Base-by-base conservation (phyloP, 1,284 basidiomycete species). In the Boletus sp. region DNA sequence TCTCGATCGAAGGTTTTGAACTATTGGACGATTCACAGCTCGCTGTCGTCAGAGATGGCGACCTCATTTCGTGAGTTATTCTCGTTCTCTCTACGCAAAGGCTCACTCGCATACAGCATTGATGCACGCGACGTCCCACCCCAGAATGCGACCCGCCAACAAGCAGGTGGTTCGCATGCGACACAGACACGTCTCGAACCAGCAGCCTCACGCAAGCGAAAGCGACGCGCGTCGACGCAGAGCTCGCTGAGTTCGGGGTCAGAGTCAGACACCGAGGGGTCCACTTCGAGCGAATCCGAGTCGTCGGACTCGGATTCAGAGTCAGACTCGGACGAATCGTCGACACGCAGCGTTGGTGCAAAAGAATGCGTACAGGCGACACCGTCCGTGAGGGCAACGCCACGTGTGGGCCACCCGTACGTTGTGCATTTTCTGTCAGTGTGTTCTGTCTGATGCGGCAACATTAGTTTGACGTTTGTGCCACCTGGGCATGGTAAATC, bases 401-500 rank as follows among this genome's bases (percentile, higher is more conserved):
- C 37, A 47, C 23, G 43, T 23, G 14, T 25, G 14, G 43, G 14
- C 23, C 30, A 25, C 1, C 23, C 40, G 66, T 72, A 56, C n/a
- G 68, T 63, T 35, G 11, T n/a, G 7, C 33, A 44, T 44, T 43
- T 8, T 51, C 27, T 2, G 28, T n/a, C 19, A 2, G 35, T 19
- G 25, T 9, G 30, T 25, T 19, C 7, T 1, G 28, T 37, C 40
- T 14, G n/a, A 54, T 13, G 37, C 11, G 13, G 27, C 9, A 5
- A 3, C 1, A 23, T 19, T 59, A 64, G 62, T 9, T 1, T 66
- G 28, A 56, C 68, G 0, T 62, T 67, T 53, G 80, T 88, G 21
- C 86, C 88, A 1, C 88, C 88, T 0, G 87, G 88, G 1, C 72
- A 80, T 40, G 90, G 90, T 9, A 91, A 88, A 71, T 71, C 81